Evolutionary conservation across 2,329 filamentous ascomycete genomes (phyloP), one percentile per base, ranked within the genome.

Genomic region (Thyridium curvatum): DNA sequence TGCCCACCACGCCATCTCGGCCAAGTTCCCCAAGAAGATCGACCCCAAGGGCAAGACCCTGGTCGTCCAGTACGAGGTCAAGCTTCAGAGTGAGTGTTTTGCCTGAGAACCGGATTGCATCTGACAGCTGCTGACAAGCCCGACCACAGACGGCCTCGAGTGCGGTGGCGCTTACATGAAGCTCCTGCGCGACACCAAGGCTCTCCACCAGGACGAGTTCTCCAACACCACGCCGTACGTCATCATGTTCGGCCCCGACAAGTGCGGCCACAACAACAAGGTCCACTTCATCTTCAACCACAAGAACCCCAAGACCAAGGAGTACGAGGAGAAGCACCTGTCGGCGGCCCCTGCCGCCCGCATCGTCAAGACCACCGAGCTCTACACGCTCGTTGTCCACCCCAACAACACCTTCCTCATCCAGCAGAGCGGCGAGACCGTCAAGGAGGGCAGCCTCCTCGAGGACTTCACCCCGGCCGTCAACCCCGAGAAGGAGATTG

Each of bases 271-370:
- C 63, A 97, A 88, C 67, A 98, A 98, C 84, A 97, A 97, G 84
- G 86, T 94, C 38, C 77, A 81, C 68, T 95, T 98, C 73, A 98
- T 98, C 67, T 94, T 98, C 82, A 93, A 94, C 71, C 93, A 98
- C 85, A 98, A 97, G 86, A 98, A 97, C 81, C 93, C 93, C 62
- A 96, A 95, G 86, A 96, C 89, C 34, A 91, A 91, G 72, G 88
- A 96, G 69, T 98, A 98, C 59, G 91, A 98, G 79, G 93, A 98
- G 86, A 98, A 98, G 84, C 93, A 98, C 71, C 78, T 98, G 48
- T 81, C 78, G 61, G 77, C 77, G 55, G 84, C 91, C 49, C 90
- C 93, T 45, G 76, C 83, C 43, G 90, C 90, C 60, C 85, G 83
- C 62, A 93, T 94, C 57, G 76, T 82, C 72, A 97, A 96, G 82